These are phyloP conservation scores for Cryomyces minteri DNA, from an alignment of 495 filamentous ascomycete species.

Conservation along the genomic window DNA sequence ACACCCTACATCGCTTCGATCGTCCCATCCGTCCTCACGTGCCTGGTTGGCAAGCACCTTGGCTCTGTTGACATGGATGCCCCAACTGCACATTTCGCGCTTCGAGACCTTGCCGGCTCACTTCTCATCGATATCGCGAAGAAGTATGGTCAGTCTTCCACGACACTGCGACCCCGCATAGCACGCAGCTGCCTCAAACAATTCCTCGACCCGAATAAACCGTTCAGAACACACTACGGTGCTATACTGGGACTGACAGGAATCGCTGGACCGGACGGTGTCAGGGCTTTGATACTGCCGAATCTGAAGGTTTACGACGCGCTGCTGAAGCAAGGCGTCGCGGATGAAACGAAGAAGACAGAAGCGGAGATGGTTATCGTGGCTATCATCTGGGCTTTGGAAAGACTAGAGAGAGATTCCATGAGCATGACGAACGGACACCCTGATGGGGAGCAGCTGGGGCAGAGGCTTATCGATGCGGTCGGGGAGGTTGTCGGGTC, in stretches of 20 bases:
- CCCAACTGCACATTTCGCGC: slow-evolving; percentile 44
- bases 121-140: slow-evolving; percentile 53
- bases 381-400: slow-evolving; percentile 13
- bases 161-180: slow-evolving; percentile 68
- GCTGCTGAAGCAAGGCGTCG: slow-evolving; percentile 39
- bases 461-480: slow-evolving; percentile 11
- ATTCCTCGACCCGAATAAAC: slow-evolving; percentile 69
- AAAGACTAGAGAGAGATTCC: slow-evolving; percentile 10
- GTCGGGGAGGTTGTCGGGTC: slow-evolving; percentile 18
- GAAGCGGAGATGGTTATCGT: slow-evolving; percentile 17
- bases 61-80: slow-evolving; percentile 30
- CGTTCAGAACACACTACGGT: slow-evolving; percentile 69
- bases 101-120: slow-evolving; percentile 69
- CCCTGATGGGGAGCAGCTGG: slow-evolving; percentile 9
- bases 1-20: slow-evolving; percentile 80
- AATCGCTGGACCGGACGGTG: slow-evolving; percentile 58
- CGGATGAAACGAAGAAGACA: slow-evolving; percentile 14
- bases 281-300: slow-evolving; percentile 63
- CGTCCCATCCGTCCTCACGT: slow-evolving; percentile 79
- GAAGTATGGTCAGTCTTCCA: slow-evolving; percentile 57
- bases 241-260: slow-evolving; percentile 59
- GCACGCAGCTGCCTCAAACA: slow-evolving; percentile 77
- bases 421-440: slow-evolving; percentile 11
- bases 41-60: slow-evolving; percentile 70
- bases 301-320: slow-evolving; percentile 63